Conservation (phyloP, 306 rosid species). For the Prunus mongolica region DNA sequence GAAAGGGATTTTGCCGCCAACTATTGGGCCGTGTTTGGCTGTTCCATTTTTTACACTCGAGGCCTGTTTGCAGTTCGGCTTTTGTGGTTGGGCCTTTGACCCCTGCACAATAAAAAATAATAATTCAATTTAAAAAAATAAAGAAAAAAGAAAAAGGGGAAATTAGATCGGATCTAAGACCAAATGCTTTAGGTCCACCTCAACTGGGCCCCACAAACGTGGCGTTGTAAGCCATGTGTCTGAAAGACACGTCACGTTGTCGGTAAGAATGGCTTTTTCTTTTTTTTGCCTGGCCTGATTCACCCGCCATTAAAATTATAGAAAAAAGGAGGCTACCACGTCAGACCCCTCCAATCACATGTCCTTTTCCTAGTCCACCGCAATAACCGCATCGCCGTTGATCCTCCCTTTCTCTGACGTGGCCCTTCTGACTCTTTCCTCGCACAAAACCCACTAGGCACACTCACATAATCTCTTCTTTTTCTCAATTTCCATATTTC, state of each 20-base stretch:
- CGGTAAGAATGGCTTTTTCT: slow-evolving; percentile 15
- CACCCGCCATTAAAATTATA: slow-evolving; percentile 10
- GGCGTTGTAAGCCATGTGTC: slow-evolving; percentile 21
- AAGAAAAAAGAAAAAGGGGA: not conserved
- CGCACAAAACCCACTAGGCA: slow-evolving; percentile 18
- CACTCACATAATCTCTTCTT: not conserved
- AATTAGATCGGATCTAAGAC: slow-evolving; percentile 23
- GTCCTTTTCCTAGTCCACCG: slow-evolving; percentile 25
- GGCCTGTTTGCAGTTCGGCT: not conserved
- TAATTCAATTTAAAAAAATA: not conserved
- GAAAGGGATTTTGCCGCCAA: no score
- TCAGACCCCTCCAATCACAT: slow-evolving; percentile 28
- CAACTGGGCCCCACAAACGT: slow-evolving; percentile 20
- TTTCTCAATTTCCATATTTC: no score
- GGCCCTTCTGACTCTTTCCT: slow-evolving; percentile 23
- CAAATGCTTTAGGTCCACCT: slow-evolving; percentile 28
- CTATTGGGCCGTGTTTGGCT: not conserved
- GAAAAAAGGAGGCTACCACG: slow-evolving; percentile 27
- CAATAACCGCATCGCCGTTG: slow-evolving; percentile 32
- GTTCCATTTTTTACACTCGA: not conserved
- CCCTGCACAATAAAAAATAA: not conserved
- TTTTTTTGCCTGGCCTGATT: not conserved
- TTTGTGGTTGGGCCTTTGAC: not conserved
- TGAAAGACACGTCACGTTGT: slow-evolving; percentile 44
- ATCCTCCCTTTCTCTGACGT: slow-evolving; percentile 2